These are phyloP conservation scores for Benincasa hispida DNA, from an alignment of 306 rosid genomes.

Conservation along the genomic window DNA sequence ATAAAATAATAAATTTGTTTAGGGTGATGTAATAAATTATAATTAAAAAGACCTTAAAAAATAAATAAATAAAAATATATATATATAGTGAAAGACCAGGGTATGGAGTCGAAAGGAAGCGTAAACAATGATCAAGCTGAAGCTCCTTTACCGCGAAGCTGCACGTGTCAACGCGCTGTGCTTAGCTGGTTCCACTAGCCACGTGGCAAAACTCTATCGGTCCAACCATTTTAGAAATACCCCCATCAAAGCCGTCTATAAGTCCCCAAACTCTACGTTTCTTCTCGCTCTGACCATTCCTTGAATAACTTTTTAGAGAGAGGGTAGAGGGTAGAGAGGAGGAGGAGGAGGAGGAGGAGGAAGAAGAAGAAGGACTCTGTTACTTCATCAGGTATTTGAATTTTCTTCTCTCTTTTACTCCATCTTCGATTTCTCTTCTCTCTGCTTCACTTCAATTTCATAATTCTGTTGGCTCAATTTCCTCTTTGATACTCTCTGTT, in stretches of 20 bases:
- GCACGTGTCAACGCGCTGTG: conserved; percentile 67
- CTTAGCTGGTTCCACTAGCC: conserved; percentile 38
- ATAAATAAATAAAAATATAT: background rate
- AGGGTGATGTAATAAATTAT: background rate
- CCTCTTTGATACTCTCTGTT: conserved; percentile 8
- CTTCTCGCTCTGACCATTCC: conserved; percentile 27
- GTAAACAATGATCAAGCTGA: background rate
- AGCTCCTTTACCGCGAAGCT: conserved; percentile 34
- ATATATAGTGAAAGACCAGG: background rate
- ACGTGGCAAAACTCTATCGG: conserved; percentile 33
- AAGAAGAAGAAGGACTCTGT: conserved; percentile 20
- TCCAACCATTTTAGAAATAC: conserved; percentile 6
- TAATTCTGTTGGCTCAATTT: background rate
- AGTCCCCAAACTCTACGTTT: conserved; percentile 32
- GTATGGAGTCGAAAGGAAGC: background rate
- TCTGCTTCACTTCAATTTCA: conserved; percentile 1
- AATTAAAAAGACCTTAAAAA: background rate
- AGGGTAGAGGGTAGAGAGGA: background rate
- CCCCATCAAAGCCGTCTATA: conserved; percentile 65
- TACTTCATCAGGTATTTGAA: conserved; percentile 32
- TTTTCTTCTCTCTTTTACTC: conserved; percentile 9
- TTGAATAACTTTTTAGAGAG: background rate
- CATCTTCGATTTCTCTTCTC: background rate
- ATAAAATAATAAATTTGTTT: background rate
- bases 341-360: background rate